phyloP scores from a whole-genome alignment of 2,329 filamentous ascomycete species.

The Tolypocladium tundrense region DNA sequence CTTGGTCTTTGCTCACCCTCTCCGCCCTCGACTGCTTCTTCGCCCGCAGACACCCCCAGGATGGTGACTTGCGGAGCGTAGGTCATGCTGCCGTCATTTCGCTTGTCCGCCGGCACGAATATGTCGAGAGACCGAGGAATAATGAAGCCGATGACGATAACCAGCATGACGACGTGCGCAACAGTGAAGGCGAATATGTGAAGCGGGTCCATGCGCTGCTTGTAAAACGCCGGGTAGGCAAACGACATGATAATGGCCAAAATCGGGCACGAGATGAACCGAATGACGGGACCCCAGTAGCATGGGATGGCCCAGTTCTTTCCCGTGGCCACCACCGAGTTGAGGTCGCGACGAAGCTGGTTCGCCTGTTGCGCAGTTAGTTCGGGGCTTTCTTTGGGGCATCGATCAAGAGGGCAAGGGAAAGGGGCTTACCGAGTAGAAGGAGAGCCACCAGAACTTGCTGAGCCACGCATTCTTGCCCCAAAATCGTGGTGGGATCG shows the following conservation, averaged over 20 bases:
- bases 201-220: conserved; percentile 25
- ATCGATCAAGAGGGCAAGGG: background rate
- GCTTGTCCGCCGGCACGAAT: background rate
- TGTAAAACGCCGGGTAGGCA: conserved; percentile 31
- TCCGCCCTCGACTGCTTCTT: background rate
- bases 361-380: conserved; percentile 27
- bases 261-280: conserved; percentile 32
- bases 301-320: conserved; percentile 41
- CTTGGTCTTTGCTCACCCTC: background rate
- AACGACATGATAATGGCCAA: conserved; percentile 36
- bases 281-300: conserved; percentile 25
- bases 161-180: conserved; percentile 26
- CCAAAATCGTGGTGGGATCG: conserved; percentile 30
- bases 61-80: conserved; percentile 1
- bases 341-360: conserved; percentile 40
- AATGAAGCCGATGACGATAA: conserved; percentile 31
- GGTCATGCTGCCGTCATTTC: background rate
- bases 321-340: conserved; percentile 32
- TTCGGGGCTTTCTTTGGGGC: background rate
- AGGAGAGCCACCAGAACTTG: conserved; percentile 31
- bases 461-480: conserved; percentile 21
- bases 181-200: conserved; percentile 29
- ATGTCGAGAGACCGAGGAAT: conserved; percentile 19
- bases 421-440: background rate
- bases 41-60: background rate